Evolutionary conservation across 2,329 filamentous ascomycete species (phyloP).

Genomic region (Xylaria sp.): DNA sequence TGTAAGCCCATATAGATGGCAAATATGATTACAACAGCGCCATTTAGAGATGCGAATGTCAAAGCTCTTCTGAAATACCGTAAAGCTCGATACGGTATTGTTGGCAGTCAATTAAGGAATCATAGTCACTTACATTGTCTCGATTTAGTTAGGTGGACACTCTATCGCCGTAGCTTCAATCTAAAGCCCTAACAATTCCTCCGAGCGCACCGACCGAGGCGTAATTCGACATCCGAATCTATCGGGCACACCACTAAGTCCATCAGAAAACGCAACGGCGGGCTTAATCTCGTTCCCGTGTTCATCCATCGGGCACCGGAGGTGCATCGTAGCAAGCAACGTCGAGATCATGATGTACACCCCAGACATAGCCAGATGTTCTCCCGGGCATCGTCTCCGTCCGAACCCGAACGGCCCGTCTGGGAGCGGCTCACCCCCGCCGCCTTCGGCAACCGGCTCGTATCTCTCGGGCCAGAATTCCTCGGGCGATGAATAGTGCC

Average conservation of each 20-base stretch:
- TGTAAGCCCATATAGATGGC: no score
- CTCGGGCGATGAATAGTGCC: constrained; percentile 47
- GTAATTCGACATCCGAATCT: constrained; percentile 30
- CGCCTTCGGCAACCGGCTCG: constrained; percentile 38
- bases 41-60: no score
- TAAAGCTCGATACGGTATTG: no score
- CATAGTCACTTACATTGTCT: no score
- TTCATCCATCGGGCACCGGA: constrained; percentile 42
- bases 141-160: no score
- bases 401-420: constrained; percentile 57
- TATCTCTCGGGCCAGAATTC: constrained; percentile 51
- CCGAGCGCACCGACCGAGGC: constrained; percentile 23
- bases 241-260: constrained; percentile 32
- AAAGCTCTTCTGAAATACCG: no score
- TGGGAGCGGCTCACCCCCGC: constrained; percentile 48
- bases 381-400: constrained; percentile 57
- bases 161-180: no score
- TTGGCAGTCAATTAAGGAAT: no score
- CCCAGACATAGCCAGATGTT: constrained; percentile 61
- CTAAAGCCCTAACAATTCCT: constrained; percentile 22
- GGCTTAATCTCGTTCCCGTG: constrained; percentile 32
- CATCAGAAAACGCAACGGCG: constrained; percentile 27
- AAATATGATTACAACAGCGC: no score
- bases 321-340: constrained; percentile 47
- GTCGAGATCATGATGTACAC: constrained; percentile 54